Evolutionary conservation across 768 basidiomycete genomes (phyloP).

Genomic region (Crepidotus variabilis): DNA sequence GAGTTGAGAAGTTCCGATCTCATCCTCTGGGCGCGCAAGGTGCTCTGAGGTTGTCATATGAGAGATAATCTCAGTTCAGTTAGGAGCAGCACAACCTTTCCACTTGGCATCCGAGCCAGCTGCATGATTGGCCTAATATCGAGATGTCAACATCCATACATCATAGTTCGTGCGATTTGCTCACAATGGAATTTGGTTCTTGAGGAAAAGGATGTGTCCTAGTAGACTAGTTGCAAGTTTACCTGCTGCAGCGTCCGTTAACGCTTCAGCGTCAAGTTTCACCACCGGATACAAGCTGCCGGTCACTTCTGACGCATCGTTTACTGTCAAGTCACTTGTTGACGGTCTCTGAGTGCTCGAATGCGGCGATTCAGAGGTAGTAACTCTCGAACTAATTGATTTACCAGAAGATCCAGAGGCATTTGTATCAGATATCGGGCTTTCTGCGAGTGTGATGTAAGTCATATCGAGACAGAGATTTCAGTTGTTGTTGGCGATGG

Average conservation of each 20-base stretch:
- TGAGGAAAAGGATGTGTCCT: conserved; percentile 71
- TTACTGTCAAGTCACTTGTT: too few relatives aligned
- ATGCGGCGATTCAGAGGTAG: too few relatives aligned
- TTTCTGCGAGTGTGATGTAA: too few relatives aligned
- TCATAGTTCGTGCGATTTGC: conserved; percentile 22
- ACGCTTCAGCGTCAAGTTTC: conserved; percentile 43
- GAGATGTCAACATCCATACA: neutral
- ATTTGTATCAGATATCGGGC: too few relatives aligned
- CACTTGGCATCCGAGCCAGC: conserved; percentile 49
- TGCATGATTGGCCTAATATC: conserved; percentile 61
- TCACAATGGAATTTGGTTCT: conserved; percentile 77
- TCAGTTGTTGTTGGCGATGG: too few relatives aligned
- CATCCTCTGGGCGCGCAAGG: conserved; percentile 50
- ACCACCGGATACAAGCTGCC: conserved; percentile 26
- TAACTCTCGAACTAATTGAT: too few relatives aligned
- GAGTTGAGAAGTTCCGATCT: conserved; percentile 59
- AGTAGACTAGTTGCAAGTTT: conserved; percentile 59
- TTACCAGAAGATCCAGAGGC: too few relatives aligned
- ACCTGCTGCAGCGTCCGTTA: conserved; percentile 60
- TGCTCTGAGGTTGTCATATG: conserved; percentile 26
- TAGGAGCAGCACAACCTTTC: conserved; percentile 30
- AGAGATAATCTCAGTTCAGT: neutral
- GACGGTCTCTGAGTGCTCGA: too few relatives aligned
- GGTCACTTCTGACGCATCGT: conserved; percentile 6
- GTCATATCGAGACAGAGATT: too few relatives aligned